These are phyloP conservation scores for Pleodorina starrii DNA, from an alignment of 139 green algal species.

Conservation along the genomic window DNA sequence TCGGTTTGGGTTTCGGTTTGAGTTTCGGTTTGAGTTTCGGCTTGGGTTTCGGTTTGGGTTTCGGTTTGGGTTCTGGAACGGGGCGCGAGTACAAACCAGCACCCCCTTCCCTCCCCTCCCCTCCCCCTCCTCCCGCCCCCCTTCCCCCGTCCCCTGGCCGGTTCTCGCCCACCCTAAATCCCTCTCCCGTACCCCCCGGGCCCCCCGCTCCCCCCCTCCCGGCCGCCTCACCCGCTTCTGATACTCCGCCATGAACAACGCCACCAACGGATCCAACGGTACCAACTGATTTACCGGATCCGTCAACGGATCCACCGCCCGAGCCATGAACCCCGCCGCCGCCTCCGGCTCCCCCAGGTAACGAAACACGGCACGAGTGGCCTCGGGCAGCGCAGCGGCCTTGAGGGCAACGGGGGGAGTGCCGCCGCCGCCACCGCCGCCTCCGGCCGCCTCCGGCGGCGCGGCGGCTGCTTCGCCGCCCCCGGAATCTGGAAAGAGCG, in stretches of 20 bases:
- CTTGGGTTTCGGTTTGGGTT: too few relatives aligned
- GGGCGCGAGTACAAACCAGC: too few relatives aligned
- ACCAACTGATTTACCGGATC: neutral
- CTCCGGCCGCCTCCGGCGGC: too few relatives aligned
- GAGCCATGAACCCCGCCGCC: slow-evolving; percentile 26
- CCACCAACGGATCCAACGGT: slow-evolving; percentile 46
- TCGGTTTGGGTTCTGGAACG: too few relatives aligned
- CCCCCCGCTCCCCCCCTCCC: too few relatives aligned
- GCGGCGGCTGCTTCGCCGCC: too few relatives aligned
- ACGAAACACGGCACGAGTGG: slow-evolving; percentile 37
- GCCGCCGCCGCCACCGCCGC: slow-evolving; percentile 5
- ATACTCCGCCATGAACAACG: slow-evolving; percentile 57
- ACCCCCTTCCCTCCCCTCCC: neutral
- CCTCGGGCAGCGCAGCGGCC: slow-evolving; percentile 43
- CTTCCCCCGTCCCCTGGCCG: neutral
- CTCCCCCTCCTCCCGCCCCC: neutral
- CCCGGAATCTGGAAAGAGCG: slow-evolving; percentile 41
- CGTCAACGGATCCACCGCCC: slow-evolving; percentile 32
- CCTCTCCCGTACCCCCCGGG: too few relatives aligned
- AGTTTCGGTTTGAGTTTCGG: too few relatives aligned
- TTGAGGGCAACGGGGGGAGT: slow-evolving; percentile 44
- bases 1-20: too few relatives aligned
- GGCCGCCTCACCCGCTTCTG: slow-evolving; percentile 47
- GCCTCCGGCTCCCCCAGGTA: slow-evolving; percentile 57
- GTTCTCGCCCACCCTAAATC: too few relatives aligned